Conservation (phyloP, 768 basidiomycete genomes). For the Clavulina sp. region DNA sequence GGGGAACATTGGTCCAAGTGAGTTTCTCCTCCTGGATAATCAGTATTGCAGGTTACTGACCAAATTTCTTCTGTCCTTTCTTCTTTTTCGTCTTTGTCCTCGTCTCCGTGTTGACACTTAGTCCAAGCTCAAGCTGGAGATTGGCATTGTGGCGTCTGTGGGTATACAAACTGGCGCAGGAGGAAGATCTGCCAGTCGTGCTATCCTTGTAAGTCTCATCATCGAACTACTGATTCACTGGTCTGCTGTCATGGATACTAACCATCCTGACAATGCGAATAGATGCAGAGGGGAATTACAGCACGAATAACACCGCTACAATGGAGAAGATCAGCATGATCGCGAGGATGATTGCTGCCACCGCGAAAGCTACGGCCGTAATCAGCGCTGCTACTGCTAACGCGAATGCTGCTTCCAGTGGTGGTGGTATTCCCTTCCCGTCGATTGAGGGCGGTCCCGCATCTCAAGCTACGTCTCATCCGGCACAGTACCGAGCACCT, state of each 20-base stretch:
- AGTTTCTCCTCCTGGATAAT: neutral
- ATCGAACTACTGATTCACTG: neutral
- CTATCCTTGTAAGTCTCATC: neutral
- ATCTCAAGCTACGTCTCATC: neutral
- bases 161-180: constrained; percentile 1
- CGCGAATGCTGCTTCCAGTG: neutral
- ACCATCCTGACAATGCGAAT: neutral
- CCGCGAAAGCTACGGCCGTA: neutral
- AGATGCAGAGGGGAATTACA: neutral
- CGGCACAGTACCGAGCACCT: too few relatives aligned
- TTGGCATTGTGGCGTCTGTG: constrained; percentile 1
- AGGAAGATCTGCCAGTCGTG: neutral
- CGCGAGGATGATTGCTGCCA: neutral
- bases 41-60: too few relatives aligned
- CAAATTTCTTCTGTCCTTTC: too few relatives aligned
- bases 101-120: too few relatives aligned
- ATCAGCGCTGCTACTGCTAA: neutral
- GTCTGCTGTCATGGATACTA: neutral
- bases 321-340: neutral
- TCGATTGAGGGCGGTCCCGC: neutral
- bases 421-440: neutral
- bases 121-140: neutral
- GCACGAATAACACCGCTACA: neutral
- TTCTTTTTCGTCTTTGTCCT: too few relatives aligned
- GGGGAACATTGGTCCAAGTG: neutral